Percentiles rank a stretch among this genome's conserved stretches.
These are phyloP conservation scores for Sarocladiaceae sp. DNA, from an alignment of 2,329 filamentous ascomycete species.

Conservation along the genomic window DNA sequence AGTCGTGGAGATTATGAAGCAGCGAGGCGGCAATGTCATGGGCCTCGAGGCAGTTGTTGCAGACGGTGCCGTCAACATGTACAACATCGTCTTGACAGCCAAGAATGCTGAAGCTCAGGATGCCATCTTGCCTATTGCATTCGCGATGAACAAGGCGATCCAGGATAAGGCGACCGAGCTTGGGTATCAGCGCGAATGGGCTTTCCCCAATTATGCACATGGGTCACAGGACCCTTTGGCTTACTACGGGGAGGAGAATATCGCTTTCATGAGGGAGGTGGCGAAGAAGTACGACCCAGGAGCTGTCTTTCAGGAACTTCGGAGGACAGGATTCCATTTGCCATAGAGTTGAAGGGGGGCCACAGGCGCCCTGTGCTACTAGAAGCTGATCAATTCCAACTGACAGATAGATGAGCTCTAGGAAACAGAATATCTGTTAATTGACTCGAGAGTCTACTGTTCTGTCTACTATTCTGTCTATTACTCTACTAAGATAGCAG, in stretches of 20 bases:
- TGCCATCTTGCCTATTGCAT: conserved; percentile 23
- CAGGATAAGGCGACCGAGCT: conserved; percentile 21
- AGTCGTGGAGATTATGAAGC: conserved; percentile 17
- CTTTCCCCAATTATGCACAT: conserved; percentile 38
- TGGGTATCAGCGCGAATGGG: conserved; percentile 25
- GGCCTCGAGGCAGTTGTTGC: conserved; percentile 21
- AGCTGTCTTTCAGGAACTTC: conserved; percentile 23
- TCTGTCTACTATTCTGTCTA: no score
- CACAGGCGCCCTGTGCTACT: no score
- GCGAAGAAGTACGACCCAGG: conserved; percentile 24
- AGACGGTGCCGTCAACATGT: conserved; percentile 24
- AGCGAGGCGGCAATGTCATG: conserved; percentile 22
- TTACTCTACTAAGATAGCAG: no score
- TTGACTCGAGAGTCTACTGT: no score
- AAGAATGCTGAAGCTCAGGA: conserved; percentile 27
- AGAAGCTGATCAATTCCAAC: no score
- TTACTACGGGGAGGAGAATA: conserved; percentile 29
- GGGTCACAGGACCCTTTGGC: conserved; percentile 29
- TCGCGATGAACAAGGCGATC: conserved; percentile 19
- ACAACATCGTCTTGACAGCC: conserved; percentile 30
- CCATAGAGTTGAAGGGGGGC: no score
- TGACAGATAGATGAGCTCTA: no score
- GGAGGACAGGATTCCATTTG: conserved; percentile 19
- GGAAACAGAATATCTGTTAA: no score
- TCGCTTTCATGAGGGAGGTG: conserved; percentile 22